A percentile compares a stretch with the other conserved stretches of the same genome.
These are phyloP conservation scores for Pelargonium australe DNA, from an alignment of 441 rosid species.

Conservation along the genomic window DNA sequence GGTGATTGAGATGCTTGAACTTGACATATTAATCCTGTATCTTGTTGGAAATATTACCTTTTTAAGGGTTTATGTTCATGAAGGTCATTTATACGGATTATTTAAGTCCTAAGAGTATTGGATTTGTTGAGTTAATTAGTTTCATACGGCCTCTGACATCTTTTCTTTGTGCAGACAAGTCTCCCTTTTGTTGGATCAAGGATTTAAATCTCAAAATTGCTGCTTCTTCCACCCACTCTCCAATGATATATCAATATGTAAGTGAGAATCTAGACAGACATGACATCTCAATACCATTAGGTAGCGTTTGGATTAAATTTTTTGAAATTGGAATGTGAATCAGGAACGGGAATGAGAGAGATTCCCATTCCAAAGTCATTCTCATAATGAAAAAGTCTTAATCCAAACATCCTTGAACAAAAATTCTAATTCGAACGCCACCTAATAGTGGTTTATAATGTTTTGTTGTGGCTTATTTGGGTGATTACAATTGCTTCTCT, in stretches of 20 bases:
- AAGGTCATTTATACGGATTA: not conserved
- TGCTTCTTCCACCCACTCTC: constrained; percentile 89
- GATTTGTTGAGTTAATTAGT: not conserved
- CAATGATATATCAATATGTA: constrained; percentile 71
- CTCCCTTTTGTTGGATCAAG: constrained; percentile 68
- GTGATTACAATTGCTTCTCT: not conserved
- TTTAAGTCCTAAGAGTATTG: not conserved
- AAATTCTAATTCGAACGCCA: too few species aligned
- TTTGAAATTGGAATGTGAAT: too few species aligned
- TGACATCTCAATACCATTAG: not conserved
- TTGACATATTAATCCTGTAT: not conserved
- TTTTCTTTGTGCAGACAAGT: constrained; percentile 47
- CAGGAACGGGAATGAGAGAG: too few species aligned
- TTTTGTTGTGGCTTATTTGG: not conserved
- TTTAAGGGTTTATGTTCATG: not conserved
- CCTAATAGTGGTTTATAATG: not conserved
- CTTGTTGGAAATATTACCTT: not conserved
- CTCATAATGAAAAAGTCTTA: too few species aligned
- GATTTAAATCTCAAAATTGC: constrained; percentile 44
- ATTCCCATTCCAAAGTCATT: too few species aligned
- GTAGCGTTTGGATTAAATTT: too few species aligned
- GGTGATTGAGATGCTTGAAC: not conserved
- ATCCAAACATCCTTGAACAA: too few species aligned
- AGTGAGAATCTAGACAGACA: constrained; percentile 18
- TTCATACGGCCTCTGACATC: not conserved